Conservation (phyloP, 306 rosid genomes). For the Trichosanthes cucumerina region DNA sequence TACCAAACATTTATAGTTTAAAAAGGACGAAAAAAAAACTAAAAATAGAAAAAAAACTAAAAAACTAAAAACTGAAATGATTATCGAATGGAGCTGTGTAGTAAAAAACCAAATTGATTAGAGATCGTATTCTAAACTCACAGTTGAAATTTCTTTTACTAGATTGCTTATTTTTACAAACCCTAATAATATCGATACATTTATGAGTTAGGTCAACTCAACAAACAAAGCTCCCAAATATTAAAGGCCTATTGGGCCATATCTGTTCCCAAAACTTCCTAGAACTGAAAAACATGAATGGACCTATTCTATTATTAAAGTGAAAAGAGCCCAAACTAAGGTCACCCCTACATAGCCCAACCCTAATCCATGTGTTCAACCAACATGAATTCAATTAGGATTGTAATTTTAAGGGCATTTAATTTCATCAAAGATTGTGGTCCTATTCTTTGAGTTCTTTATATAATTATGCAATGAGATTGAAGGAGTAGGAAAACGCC, state of each 20-base stretch:
- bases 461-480: not conserved
- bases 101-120: too few relatives aligned
- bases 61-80: too few relatives aligned
- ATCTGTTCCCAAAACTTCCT: not conserved
- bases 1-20: too few relatives aligned
- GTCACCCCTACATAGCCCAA: not conserved
- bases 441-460: not conserved
- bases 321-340: not conserved
- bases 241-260: not conserved
- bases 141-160: too few relatives aligned
- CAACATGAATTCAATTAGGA: not conserved
- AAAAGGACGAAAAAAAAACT: too few relatives aligned
- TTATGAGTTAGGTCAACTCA: not conserved
- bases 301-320: not conserved
- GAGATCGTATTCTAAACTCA: too few relatives aligned
- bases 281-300: not conserved
- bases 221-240: not conserved
- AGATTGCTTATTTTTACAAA: not conserved
- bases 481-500: not conserved
- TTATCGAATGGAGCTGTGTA: too few relatives aligned
- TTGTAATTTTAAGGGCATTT: not conserved
- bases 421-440: not conserved
- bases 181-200: not conserved
- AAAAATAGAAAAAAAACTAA: too few relatives aligned
- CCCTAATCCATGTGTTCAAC: not conserved